A percentile compares a stretch with the other conserved stretches of the same genome.
Evolutionary conservation across 73 alveolate species (phyloP).

Genomic region (Breviolum minutum): DNA sequence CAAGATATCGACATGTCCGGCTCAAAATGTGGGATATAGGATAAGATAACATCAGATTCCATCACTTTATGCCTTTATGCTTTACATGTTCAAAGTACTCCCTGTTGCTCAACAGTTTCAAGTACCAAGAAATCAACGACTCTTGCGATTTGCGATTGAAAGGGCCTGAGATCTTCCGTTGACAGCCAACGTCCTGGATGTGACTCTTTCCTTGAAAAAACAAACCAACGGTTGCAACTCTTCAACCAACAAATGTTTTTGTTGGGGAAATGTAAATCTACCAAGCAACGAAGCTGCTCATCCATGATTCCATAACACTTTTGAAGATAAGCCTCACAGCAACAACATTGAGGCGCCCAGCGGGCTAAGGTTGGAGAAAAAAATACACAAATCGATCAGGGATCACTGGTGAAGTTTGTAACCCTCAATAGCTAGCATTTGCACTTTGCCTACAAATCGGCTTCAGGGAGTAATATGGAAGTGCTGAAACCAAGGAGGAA

Average conservation of each 20-base stretch:
- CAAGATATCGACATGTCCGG: no score
- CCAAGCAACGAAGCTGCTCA: slow-evolving; percentile 29
- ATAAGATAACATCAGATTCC: no score
- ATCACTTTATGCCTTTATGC: no score
- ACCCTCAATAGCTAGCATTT: no score
- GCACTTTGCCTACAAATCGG: no score
- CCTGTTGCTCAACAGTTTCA: background rate
- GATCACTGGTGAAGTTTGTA: no score
- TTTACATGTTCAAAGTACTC: no score
- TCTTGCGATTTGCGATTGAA: background rate
- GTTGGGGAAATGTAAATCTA: background rate
- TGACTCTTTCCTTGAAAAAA: slow-evolving; percentile 20
- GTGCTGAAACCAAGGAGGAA: no score
- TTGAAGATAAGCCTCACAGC: slow-evolving; percentile 9
- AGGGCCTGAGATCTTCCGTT: slow-evolving; percentile 57
- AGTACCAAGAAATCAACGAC: background rate
- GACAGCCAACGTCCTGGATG: slow-evolving; percentile 29
- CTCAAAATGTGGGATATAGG: no score
- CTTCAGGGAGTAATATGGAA: no score
- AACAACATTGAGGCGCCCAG: background rate
- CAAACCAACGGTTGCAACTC: background rate
- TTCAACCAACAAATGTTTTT: background rate
- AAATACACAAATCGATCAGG: no score
- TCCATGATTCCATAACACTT: slow-evolving; percentile 42
- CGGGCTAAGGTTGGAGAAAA: background rate